Evolutionary conservation across 495 filamentous ascomycete species (phyloP), one percentile per base, ranked within the genome.

Genomic region (Penicillium robsamsonii): DNA sequence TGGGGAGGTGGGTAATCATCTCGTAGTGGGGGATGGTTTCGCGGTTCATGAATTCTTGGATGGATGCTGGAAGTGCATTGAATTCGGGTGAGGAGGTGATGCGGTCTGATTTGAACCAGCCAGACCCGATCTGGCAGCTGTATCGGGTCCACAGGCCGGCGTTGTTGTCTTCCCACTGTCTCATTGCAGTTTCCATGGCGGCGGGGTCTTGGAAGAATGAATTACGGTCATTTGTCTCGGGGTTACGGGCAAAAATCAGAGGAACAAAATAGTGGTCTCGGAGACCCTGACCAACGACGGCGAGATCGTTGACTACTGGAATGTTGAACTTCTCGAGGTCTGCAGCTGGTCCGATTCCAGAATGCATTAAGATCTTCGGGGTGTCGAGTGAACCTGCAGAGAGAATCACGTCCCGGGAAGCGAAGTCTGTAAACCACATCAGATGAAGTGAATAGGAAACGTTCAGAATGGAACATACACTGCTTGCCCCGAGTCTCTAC

Each of bases 311-410:
- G 18, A 83, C 49, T 0, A 83, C 61, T 0, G 78, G 75, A 56
- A 88, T 84, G n/a, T 68, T 55, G 66, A 75, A 79, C 31, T 77
- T 57, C n/a, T 68, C 35, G 0, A 89, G 77, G 27, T 85, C 75
- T 0, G 67, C 59, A 11, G 65, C 62, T 0, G 84, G 82, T 0
- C 85, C 85, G 52, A 89, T 81, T 11, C 85, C 86, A 0, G 82
- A 85, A 53, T 85, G 81, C 79, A 86, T 82, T 0, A 88, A 73
- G 48, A 87, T 76, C 41, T 81, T 78, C 3, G 86, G 85, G 12
- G 70, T 71, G 63, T 87, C 78, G 22, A 86, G 70, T 1, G 84
- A 69, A 9, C 86, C 85, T 15, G 76, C 76, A 1, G 75, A 77
- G 9, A 89, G 65, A 45, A 87, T 79, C 31, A 86, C 76, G 46